Conservation (phyloP, 352 stramenopile genomes). For the Globisporangium iwayamae region DNA sequence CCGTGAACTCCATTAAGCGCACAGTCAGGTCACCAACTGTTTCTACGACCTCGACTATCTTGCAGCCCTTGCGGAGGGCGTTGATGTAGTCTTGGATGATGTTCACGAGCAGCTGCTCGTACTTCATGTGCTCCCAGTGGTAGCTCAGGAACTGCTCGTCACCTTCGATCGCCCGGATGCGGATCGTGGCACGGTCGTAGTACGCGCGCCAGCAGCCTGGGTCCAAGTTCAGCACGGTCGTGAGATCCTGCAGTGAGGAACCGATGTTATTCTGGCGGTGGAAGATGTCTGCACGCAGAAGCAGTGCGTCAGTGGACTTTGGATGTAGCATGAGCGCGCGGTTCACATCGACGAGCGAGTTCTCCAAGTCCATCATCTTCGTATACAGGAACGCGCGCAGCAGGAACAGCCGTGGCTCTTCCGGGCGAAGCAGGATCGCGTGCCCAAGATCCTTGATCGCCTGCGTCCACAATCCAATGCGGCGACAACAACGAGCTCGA, state of each 20-base stretch:
- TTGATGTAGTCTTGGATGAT: conserved; percentile 80
- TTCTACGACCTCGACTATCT: conserved; percentile 69
- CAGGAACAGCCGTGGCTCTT: conserved; percentile 56
- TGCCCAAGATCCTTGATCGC: conserved; percentile 65
- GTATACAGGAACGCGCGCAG: conserved; percentile 53
- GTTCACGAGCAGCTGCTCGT: conserved; percentile 50
- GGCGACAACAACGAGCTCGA: conserved; percentile 61
- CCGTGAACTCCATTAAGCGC: conserved; percentile 61
- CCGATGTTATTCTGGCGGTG: conserved; percentile 40
- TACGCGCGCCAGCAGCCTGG: conserved; percentile 75
- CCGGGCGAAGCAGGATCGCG: conserved; percentile 37
- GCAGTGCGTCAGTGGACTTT: conserved; percentile 58
- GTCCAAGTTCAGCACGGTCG: conserved; percentile 50
- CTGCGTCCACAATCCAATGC: conserved; percentile 69
- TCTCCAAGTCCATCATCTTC: conserved; percentile 51
- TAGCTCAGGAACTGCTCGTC: conserved; percentile 57
- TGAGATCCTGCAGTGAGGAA: conserved; percentile 61
- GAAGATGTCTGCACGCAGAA: conserved; percentile 67
- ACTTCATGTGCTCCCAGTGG: conserved; percentile 67
- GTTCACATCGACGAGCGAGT: conserved; percentile 55
- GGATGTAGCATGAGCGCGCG: conserved; percentile 55
- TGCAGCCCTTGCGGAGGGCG: conserved; percentile 64
- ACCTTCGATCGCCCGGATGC: conserved; percentile 60
- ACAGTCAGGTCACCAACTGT: conserved; percentile 69
- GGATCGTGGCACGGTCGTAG: conserved; percentile 71